Base-by-base conservation (phyloP, 2,329 filamentous ascomycete genomes). In the Xylariaceae sp. region DNA sequence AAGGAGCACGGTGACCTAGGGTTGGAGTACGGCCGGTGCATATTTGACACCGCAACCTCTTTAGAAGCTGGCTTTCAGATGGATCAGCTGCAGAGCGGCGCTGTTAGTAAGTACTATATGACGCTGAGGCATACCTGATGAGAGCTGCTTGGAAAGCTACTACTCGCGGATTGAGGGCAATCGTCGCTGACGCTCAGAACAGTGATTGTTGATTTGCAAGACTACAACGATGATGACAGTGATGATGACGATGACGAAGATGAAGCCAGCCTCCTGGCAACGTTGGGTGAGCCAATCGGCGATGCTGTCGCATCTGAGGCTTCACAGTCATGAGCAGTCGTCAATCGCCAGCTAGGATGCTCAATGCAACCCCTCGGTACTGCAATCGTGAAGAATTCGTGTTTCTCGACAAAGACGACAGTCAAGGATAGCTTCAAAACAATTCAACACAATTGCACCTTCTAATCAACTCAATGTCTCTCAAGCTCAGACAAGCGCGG, bases 181-280 rank as follows among this genome's bases (percentile, higher is more conserved):
- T 18, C 14, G 42, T 45, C 6, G 42, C 14, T n/a, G 18, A 11
- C 14, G 3, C 17, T 14, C 17, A 14, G 42, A 5, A 31, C 28
- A 45, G 42, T 45, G 42, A 31, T 45, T 10, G 42, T 45, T 18
- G 42, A 45, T 45, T n/a, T 45, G 28, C 42, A 45, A 16, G 42
- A 45, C 31, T 11, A 31, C 6, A 13, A 31, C 4, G 42, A 45
- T 31, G 42, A 45, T 2, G 28, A 31, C 3, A 17, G 17, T 31
- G 42, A 45, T 11, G 42, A 31, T 33, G 18, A 45, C 9, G 18
- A 45, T 45, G 18, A 45, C 6, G 18, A 45, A 10, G 42, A 45
- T 14, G 42, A 45, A 5, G 13, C 34, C 34, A 38, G 34, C 16
- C 34, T 38, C 13, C 34, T 38, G 13, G 34, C 13, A 3, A 9